Base-by-base conservation (phyloP, 108 stramenopile genomes). In the Stephanodiscus triporus region DNA sequence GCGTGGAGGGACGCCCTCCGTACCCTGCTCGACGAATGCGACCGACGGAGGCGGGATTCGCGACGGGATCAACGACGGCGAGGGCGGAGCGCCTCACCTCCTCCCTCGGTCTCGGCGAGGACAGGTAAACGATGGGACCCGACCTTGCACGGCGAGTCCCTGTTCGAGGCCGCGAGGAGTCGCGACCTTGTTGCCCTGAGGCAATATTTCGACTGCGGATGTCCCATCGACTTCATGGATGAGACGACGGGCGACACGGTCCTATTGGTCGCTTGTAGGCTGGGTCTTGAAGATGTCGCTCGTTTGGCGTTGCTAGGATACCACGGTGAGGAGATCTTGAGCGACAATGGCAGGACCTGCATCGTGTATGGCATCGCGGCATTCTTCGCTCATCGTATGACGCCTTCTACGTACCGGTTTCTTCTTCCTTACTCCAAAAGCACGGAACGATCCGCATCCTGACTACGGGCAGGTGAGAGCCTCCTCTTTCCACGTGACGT, bases 401-500 rank as follows among this genome's bases (percentile, higher is more conserved):
- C 19, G 54, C 22, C 20, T 26, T 4, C 54, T 10, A 26, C 19
- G 6, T 4, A 26, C 27, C 26, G 20, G 6, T 20, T 3, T 23
- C 23, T 55, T 55, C 10, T 23, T 55, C 22, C 48, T 53, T 1
- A 0, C 20, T 20, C 16, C 51, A 7, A 32, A 57, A 57, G 88
- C 88, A 6, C 56, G 38, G 19, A 92, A 92, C 70, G 91, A 91
- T 71, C 89, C 89, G 5, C 88, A 91, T 73, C 89, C 91, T 11
- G 56, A 77, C 0, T 89, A 73, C 38, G 89, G 89, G 0, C 70
- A 80, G 40, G 45, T 49, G 49, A 48, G 48, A 11, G 29, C 24
- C 9, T 24, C 16, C 26, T 32, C 9, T 10, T 23, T 13, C 23
- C 11, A 2, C 59, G 16, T 42, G 23, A 45, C 13, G 30, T 50